Conservation (phyloP, 768 basidiomycete genomes). For the Hypholoma fasciculare region DNA sequence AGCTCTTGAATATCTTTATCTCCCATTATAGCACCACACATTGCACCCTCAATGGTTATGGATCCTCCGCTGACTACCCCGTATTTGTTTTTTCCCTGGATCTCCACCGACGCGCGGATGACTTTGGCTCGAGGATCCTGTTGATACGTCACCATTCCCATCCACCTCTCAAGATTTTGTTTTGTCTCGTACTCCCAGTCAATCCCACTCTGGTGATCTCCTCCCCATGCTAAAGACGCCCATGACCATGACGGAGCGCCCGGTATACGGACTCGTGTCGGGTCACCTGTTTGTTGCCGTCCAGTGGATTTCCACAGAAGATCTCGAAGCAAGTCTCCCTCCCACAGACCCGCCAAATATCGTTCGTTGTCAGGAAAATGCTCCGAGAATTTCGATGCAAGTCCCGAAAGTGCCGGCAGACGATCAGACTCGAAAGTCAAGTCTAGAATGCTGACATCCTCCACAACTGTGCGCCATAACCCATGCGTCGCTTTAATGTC, state of each 20-base stretch:
- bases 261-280: constrained; percentile 1
- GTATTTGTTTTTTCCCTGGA: too few species aligned
- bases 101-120: too few species aligned
- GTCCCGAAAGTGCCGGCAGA: constrained; percentile 12
- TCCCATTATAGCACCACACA: too few species aligned
- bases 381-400: constrained; percentile 13
- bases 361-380: constrained; percentile 11
- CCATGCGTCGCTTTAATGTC: constrained; percentile 8
- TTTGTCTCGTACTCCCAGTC: constrained; percentile 17
- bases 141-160: too few species aligned
- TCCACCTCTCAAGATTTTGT: constrained; percentile 7
- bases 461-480: constrained; percentile 14
- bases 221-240: constrained; percentile 13
- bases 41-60: too few species aligned
- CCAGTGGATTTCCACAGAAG: constrained; percentile 15
- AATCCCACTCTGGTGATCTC: constrained; percentile 6
- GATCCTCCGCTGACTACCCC: too few species aligned
- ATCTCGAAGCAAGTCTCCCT: constrained; percentile 13
- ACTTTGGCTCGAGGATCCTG: too few species aligned
- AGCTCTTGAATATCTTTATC: too few species aligned
- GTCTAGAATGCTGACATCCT: constrained; percentile 13
- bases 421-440: constrained; percentile 15
- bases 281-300: not conserved
- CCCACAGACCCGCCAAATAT: constrained; percentile 16
- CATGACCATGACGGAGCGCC: constrained; percentile 15